Conservation (phyloP, 495 filamentous ascomycete species). For the Haplographium delicatum region DNA sequence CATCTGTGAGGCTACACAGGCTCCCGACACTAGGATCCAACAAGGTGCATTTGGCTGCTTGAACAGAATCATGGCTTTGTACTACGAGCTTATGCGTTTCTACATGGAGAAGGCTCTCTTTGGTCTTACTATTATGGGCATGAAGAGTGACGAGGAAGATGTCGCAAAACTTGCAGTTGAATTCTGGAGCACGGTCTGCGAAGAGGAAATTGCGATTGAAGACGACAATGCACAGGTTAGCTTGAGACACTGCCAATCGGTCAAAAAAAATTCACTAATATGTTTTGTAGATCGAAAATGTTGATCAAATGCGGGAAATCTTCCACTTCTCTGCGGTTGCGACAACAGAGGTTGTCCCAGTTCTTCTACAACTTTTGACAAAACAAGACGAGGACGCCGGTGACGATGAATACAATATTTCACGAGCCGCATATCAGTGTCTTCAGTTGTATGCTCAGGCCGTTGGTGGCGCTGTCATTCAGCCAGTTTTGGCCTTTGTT, state of each 20-base stretch:
- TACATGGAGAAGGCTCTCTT: conserved; percentile 99
- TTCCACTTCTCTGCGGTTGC: conserved; percentile 91
- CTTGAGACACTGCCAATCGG: conserved; percentile 15
- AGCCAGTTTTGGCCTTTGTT: conserved; percentile 80
- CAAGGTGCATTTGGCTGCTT: conserved; percentile 93
- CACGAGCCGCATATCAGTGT: conserved; percentile 93
- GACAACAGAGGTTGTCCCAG: conserved; percentile 85
- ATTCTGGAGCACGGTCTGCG: conserved; percentile 99
- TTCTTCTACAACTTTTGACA: conserved; percentile 80
- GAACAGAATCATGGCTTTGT: conserved; percentile 95
- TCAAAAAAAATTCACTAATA: conserved; percentile 8
- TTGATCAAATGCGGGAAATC: conserved; percentile 75
- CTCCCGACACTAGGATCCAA: conserved; percentile 81
- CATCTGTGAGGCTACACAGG: conserved; percentile 96
- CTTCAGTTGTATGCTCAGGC: conserved; percentile 92
- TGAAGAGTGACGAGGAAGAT: conserved; percentile 97
- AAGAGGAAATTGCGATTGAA: conserved; percentile 95
- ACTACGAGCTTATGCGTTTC: conserved; percentile 99
- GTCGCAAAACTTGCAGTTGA: conserved; percentile 96
- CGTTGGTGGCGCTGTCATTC: conserved; percentile 73
- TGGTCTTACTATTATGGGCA: conserved; percentile 95
- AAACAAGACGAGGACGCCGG: conserved; percentile 95
- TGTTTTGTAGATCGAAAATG: conserved; percentile 55
- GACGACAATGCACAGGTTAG: conserved; percentile 87
- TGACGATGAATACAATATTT: conserved; percentile 96